These are phyloP conservation scores for Arctostaphylos glauca DNA, from an alignment of 148 eudicot genomes.

Conservation along the genomic window DNA sequence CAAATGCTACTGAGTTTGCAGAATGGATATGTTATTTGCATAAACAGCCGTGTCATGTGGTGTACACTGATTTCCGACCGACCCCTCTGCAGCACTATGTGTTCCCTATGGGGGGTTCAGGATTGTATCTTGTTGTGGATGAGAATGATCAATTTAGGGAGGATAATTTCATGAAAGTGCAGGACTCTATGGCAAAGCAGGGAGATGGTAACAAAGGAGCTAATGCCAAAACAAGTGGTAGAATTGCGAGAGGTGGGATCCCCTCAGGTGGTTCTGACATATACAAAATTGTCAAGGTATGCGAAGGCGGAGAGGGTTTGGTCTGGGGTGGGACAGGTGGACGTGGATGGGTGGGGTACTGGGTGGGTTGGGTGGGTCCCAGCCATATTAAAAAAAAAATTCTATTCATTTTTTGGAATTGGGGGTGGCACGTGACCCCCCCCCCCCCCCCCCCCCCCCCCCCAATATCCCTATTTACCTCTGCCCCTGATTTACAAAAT, in stretches of 20 bases:
- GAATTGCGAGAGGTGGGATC: slow-evolving; percentile 78
- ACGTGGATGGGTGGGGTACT: no score
- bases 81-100: slow-evolving; percentile 96
- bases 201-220: slow-evolving; percentile 49
- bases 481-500: no score
- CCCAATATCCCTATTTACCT: no score
- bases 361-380: no score
- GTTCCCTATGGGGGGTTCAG: slow-evolving; percentile 89
- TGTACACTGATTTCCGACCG: slow-evolving; percentile 95
- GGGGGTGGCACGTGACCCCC: no score
- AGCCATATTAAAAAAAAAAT: no score
- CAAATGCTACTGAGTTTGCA: slow-evolving; percentile 95
- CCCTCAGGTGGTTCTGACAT: slow-evolving; percentile 88
- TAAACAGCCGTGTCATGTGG: slow-evolving; percentile 98
- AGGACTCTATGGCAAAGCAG: slow-evolving; percentile 75
- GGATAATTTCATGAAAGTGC: slow-evolving; percentile 78
- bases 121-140: slow-evolving; percentile 92
- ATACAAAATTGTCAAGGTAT: slow-evolving; percentile 93
- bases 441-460: no score
- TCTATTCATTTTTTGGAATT: no score
- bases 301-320: no score
- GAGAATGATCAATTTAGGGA: slow-evolving; percentile 97
- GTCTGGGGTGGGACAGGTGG: no score
- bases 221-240: slow-evolving; percentile 57
- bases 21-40: slow-evolving; percentile 97